Conservation (phyloP, 768 basidiomycete genomes). For the Neoboletus magnificus region DNA sequence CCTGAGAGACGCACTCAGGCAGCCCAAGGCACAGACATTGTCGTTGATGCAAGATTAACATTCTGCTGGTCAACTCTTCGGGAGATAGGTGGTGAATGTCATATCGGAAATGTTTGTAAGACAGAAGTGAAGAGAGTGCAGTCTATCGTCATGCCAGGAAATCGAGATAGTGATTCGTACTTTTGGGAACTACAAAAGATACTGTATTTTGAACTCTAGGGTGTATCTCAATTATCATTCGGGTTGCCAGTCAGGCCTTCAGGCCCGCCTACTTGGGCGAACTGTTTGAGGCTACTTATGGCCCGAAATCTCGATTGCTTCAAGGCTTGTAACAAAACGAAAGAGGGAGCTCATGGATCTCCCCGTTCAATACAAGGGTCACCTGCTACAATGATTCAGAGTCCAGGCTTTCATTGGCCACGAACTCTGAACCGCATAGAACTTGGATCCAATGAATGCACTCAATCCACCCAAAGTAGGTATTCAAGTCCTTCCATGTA, state of each 20-base stretch:
- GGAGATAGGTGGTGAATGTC: neutral
- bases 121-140: neutral
- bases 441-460: neutral
- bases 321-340: neutral
- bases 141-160: neutral
- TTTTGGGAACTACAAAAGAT: neutral
- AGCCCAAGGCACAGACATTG: neutral
- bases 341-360: neutral
- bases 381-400: neutral
- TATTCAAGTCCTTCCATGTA: neutral
- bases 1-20: slow-evolving; percentile 3
- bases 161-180: neutral
- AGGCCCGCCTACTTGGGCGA: neutral
- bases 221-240: neutral
- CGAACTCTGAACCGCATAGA: neutral
- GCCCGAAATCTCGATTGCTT: too few relatives aligned
- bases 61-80: neutral
- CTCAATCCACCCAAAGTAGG: neutral
- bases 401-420: neutral
- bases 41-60: neutral
- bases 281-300: neutral
- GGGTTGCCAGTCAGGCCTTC: too few relatives aligned
- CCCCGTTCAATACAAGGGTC: neutral
- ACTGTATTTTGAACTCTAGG: neutral
- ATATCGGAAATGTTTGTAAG: neutral